Evolutionary conservation across 73 alveolate genomes (phyloP).

Genomic region (Paramecium sexaurelia): DNA sequence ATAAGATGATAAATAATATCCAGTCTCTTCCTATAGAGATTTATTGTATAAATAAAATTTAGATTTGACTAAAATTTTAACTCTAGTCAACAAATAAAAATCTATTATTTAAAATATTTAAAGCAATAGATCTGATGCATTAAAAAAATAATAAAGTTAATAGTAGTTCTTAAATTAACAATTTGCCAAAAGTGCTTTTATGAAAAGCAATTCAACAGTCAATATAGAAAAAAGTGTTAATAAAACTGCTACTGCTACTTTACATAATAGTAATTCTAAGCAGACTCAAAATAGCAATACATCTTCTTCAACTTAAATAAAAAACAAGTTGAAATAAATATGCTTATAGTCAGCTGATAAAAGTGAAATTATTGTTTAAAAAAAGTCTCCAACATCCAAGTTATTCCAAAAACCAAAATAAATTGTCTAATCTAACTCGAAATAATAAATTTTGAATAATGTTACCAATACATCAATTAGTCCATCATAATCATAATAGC

Average conservation of each 20-base stretch:
- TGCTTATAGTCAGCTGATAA: neutral
- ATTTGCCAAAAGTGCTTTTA: slow-evolving; percentile 21
- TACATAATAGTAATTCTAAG: neutral
- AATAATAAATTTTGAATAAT: slow-evolving; percentile 34
- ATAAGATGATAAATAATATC: slow-evolving; percentile 41
- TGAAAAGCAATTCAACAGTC: slow-evolving; percentile 27
- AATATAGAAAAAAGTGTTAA: neutral
- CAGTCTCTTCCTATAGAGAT: slow-evolving; percentile 13
- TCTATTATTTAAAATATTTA: neutral
- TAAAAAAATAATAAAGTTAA: neutral
- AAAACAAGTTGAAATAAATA: slow-evolving; percentile 4
- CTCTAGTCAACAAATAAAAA: slow-evolving; percentile 28
- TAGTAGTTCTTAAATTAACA: neutral
- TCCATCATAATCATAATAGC: slow-evolving; percentile 17
- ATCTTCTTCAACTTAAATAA: neutral
- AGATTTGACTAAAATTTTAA: neutral
- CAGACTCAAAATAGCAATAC: neutral
- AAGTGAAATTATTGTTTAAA: neutral
- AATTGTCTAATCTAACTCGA: neutral
- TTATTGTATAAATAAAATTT: slow-evolving; percentile 22
- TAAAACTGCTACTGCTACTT: neutral
- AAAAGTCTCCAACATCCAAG: neutral
- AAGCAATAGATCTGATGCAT: slow-evolving; percentile 2
- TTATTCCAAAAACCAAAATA: neutral
- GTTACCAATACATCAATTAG: slow-evolving; percentile 42